Evolutionary conservation across 2,329 filamentous ascomycete genomes (phyloP), one percentile per base, ranked within the genome.

Genomic region (Chaetomiaceae sp.): DNA sequence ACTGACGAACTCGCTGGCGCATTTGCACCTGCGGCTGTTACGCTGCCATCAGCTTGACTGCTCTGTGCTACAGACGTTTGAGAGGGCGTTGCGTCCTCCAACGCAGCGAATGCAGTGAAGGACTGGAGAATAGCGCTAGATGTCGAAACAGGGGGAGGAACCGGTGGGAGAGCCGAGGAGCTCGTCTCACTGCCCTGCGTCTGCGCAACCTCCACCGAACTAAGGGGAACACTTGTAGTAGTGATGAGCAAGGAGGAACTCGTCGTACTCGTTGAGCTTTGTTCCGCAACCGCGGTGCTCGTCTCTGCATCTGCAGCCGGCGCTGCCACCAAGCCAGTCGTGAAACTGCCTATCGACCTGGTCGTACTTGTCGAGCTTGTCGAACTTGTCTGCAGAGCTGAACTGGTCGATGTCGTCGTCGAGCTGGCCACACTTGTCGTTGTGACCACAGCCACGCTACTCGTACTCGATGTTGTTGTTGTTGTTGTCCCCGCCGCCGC

Each of bases 21-120:
- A 34, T 53, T 46, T 50, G 48, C 47, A 33, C 54, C 38, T 14
- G 55, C 49, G 45, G 58, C 60, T 62, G 58, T 53, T 54, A 60
- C 45, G 55, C 53, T 61, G 55, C 49, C 59, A 66, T 68, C 63
- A 67, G 65, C 60, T 60, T 60, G 56, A 62, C 60, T 66, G 59
- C 54, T 59, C 58, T 61, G 57, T 42, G 50, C 45, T 37, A 51
- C 50, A 52, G 59, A 55, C 47, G 58, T 42, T 43, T 53, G 49
- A 17, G 55, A 38, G 18, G 49, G 41, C 26, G 51, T 30, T 12
- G 30, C 34, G 42, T 36, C 52, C 27, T 35, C 36, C 24, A 53
- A 50, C 20, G 42, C 49, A 49, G 52, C 48, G 26, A 53, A 50
- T 20, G 42, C 49, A 49, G 52, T 49, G 46, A 56, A 52, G 38